Evolutionary conservation across 2,329 filamentous ascomycete genomes (phyloP), one percentile per base, ranked within the genome.

Genomic region (Fusarium liriodendri): DNA sequence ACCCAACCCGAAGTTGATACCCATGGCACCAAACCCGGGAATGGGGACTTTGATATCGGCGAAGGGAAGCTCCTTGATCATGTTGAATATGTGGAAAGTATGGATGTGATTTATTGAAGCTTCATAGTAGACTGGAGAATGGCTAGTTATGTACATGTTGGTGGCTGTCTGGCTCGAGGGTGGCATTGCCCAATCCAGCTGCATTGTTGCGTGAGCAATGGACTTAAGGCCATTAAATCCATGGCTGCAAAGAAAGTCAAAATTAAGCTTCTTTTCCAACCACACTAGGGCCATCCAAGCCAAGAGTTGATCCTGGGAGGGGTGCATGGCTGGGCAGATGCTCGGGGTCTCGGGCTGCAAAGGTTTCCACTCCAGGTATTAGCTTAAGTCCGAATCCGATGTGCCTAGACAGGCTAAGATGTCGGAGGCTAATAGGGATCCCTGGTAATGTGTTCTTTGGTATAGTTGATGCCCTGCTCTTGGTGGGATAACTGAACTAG

Each of bases 1-100:
- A 6, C 61, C 62, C 37, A 64, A 11, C 20, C 47, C 62, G 10
- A 57, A 45, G 37, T 35, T 45, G 20, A 55, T 35, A 27, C 62
- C 61, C 61, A 63, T 63, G 47, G 61, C 61, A 10, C 61, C 61
- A 18, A 63, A 63, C 16, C 61, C 61, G 9, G 61, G 61, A 10
- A 37, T 35, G 2, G 62, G 37, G 37, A 64, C 62, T 20, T 42
- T 37, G 22, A 57, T 57, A 32, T 64, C 50, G 6, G 22, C 50
- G 9, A 64, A 64, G 6, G 62, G 50, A 8, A 64, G 62, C 47
- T 18, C 16, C 4, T 64, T 64, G 50, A 57, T 50, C 62, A 64
- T 64, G 10, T 32, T 50, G 20, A 32, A 16, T 1, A 16, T 16
- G 6, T 16, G 6, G 33, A 16, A 6, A 35, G 33, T 16, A 16